Evolutionary conservation across 108 stramenopile species (phyloP).

Genomic region (Fragilariopsis cylindrus): DNA sequence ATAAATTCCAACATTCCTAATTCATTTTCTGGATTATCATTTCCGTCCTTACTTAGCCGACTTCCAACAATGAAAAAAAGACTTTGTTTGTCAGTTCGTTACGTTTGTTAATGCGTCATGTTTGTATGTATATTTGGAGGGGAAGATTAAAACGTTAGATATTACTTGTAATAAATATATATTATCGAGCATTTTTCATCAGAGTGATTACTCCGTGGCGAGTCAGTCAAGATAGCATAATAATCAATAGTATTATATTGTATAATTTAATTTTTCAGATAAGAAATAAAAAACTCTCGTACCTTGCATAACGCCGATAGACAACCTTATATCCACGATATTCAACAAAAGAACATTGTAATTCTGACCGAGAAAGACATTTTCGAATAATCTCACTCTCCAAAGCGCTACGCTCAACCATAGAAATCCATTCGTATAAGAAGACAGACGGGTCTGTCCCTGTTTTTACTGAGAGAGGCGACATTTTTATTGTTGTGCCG

Average conservation of each 20-base stretch:
- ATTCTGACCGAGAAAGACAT: constrained; percentile 88
- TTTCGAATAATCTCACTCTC: constrained; percentile 96
- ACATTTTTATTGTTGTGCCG: not conserved
- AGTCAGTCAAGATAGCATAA: no score
- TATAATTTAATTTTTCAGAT: no score
- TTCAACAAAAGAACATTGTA: constrained; percentile 95
- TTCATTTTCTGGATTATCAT: constrained; percentile 92
- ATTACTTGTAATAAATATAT: no score
- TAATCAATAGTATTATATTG: no score
- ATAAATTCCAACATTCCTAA: constrained; percentile 95
- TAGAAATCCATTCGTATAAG: constrained; percentile 93
- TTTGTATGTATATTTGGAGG: no score
- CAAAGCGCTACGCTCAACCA: constrained; percentile 89
- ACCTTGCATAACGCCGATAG: constrained; percentile 88
- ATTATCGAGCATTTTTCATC: no score
- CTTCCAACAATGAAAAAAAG: constrained; percentile 96
- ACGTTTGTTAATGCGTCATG: no score
- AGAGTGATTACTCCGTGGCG: no score
- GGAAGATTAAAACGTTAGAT: no score
- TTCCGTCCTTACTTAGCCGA: constrained; percentile 74
- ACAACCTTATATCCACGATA: constrained; percentile 95
- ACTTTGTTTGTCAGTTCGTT: constrained; percentile 18
- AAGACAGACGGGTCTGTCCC: constrained; percentile 93
- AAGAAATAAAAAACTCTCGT: not conserved
- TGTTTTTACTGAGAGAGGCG: constrained; percentile 75